Evolutionary conservation across 805 yeast species (phyloP).

Genomic region (Metschnikowia reukaufii): DNA sequence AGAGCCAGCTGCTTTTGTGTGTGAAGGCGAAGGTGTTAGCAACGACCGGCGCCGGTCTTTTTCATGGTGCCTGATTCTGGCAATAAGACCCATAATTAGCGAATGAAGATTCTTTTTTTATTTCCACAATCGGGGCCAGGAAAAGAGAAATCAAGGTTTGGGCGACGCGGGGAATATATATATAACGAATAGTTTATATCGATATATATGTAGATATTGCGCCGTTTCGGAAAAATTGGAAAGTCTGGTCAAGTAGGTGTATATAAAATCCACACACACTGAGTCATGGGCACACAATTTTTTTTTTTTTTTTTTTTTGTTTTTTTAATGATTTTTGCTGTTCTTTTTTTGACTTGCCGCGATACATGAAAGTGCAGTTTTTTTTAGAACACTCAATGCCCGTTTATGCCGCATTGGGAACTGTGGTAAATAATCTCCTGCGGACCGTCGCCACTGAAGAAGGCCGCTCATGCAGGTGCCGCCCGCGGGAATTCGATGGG

Average conservation of each 20-base stretch:
- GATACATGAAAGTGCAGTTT: background rate
- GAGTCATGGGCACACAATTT: background rate
- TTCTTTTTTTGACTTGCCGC: background rate
- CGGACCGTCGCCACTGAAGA: background rate
- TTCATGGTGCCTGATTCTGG: slow-evolving; percentile 20
- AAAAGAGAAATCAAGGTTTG: too few species aligned
- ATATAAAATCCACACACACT: background rate
- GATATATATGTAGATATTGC: too few species aligned
- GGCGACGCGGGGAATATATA: background rate
- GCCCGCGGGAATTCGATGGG: background rate
- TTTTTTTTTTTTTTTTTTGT: too few species aligned
- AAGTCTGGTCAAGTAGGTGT: too few species aligned
- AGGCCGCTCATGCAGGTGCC: background rate
- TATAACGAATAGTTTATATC: too few species aligned
- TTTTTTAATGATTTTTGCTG: too few species aligned
- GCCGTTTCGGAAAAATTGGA: too few species aligned
- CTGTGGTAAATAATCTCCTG: background rate
- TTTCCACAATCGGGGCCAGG: background rate
- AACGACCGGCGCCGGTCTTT: slow-evolving; percentile 3
- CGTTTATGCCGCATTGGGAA: background rate
- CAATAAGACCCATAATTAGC: slow-evolving; percentile 24
- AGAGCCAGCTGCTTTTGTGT: slow-evolving; percentile 8
- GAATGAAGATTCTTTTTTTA: background rate
- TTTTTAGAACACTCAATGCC: slow-evolving; percentile 1
- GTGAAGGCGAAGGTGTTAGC: slow-evolving; percentile 6